phyloP scores from a whole-genome alignment of 306 rosid species.

The Glycine latifolia region DNA sequence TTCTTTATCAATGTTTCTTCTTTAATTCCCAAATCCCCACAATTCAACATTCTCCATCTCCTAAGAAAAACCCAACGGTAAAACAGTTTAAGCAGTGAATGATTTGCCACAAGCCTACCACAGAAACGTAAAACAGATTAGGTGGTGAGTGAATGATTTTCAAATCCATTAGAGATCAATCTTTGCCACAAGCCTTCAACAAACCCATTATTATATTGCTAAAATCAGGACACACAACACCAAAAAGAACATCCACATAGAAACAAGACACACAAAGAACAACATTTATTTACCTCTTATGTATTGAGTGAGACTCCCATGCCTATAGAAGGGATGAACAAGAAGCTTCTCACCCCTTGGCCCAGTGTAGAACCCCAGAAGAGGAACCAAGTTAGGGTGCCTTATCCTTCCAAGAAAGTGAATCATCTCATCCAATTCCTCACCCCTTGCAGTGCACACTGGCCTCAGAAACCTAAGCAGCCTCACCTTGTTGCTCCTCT shows the following conservation, averaged over 20 bases:
- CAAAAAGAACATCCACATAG: slow-evolving; percentile 28
- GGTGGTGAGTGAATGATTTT: slow-evolving; percentile 8
- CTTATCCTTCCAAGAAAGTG: slow-evolving; percentile 70
- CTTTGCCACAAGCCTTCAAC: neutral
- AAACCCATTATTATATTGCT: slow-evolving; percentile 13
- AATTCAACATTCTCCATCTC: slow-evolving; percentile 41
- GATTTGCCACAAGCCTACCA: neutral
- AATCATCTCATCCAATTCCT: slow-evolving; percentile 69
- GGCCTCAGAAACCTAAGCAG: slow-evolving; percentile 93
- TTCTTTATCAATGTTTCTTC: slow-evolving; percentile 15
- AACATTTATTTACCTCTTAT: slow-evolving; percentile 64
- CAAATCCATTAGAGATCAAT: slow-evolving; percentile 37
- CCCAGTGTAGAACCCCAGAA: slow-evolving; percentile 91
- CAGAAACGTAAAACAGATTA: slow-evolving; percentile 8
- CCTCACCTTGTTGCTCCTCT: slow-evolving; percentile 67
- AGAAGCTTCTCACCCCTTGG: slow-evolving; percentile 96
- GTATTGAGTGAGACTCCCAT: slow-evolving; percentile 80
- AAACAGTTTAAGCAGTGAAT: slow-evolving; percentile 28
- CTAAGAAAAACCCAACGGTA: neutral
- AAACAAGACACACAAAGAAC: slow-evolving; percentile 11
- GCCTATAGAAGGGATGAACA: slow-evolving; percentile 80
- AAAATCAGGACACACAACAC: slow-evolving; percentile 33
- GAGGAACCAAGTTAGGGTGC: slow-evolving; percentile 89
- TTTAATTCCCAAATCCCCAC: slow-evolving; percentile 32
- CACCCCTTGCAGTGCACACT: slow-evolving; percentile 61